These are phyloP conservation scores for Trametes versicolor DNA, from an alignment of 1,284 basidiomycete genomes.

Conservation along the genomic window DNA sequence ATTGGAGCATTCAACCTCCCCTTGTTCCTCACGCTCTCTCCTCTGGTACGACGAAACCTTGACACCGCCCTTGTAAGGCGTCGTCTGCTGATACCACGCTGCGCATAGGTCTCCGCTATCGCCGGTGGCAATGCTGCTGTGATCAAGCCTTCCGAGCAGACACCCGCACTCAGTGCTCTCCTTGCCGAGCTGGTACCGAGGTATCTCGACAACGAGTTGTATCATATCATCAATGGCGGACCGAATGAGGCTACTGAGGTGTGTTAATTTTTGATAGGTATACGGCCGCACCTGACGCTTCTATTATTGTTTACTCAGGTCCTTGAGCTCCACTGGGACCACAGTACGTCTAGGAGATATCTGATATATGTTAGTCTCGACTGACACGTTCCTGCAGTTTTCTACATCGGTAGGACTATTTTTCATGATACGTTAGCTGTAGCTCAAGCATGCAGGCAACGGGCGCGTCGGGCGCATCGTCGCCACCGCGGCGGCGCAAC, in stretches of 20 bases:
- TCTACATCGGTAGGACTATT: constrained; percentile 66
- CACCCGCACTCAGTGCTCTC: constrained; percentile 71
- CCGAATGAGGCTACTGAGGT: constrained; percentile 77
- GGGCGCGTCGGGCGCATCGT: constrained; percentile 82
- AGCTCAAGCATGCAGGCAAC: constrained; percentile 54
- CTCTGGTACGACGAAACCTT: constrained; percentile 53
- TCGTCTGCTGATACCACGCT: neutral
- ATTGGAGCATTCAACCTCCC: constrained; percentile 65
- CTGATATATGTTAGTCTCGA: neutral
- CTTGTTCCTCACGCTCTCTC: constrained; percentile 59
- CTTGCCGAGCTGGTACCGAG: constrained; percentile 79
- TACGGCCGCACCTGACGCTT: no score
- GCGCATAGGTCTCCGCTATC: constrained; percentile 58
- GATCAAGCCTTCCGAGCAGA: constrained; percentile 82
- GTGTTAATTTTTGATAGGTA: neutral
- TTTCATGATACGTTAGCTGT: no score
- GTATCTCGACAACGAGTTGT: constrained; percentile 80
- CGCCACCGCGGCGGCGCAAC: constrained; percentile 83
- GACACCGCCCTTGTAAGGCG: neutral
- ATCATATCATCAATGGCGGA: constrained; percentile 78
- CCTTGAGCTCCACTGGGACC: constrained; percentile 85
- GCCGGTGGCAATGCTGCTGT: constrained; percentile 80
- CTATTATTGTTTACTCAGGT: no score
- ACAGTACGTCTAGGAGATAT: constrained; percentile 65
- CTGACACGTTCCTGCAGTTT: constrained; percentile 49